Base-by-base conservation (phyloP, 331 rosid genomes). In the Pyracantha coccinea region DNA sequence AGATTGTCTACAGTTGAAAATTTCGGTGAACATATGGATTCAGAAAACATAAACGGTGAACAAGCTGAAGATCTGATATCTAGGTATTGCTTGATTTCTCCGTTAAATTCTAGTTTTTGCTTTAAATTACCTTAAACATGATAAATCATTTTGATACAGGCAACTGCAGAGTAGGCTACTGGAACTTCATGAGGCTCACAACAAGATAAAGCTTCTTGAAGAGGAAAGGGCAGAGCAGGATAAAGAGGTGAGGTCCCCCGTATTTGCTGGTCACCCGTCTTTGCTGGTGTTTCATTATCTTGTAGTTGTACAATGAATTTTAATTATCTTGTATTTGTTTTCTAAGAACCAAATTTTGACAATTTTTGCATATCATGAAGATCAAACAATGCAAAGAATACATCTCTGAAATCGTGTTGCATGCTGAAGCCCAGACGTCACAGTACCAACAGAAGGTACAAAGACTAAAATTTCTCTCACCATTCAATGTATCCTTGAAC, bases 381-480 rank as follows among this genome's bases (percentile, higher is more conserved):
- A 90, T 94, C 85, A 86, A 90, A 80, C 88, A 82, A 73, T 90
- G 79, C 88, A 89, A 81, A 78, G 97, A 92, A 68, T 94, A 94
- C 80, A 85, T 92, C 78, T 81, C 90, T 13, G 99, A 94, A 78
- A 86, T 94, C 81, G 82, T 92, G 71, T 70, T 94, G 88, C 99
- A 92, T 80, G 96, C 97, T 57, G 97, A 94, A 80, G 97, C 99
- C 77, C 99, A 94, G 79, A 85, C 97, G 63, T 77, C 81, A 64
- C 96, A 90, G 82, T 92, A 94, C 86, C 99, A 92, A 83, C 97
- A 94, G 83, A 90, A 94, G 97, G 99, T 84, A 74, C 44, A 24
- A 7, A 75, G 72, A 7, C 69, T 38, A 67, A 62, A 71, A 5
- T 58, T 19, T 10, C 76, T 58, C 31, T 58, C 57, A 8, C 1